Evolutionary conservation across 371 early-diverging fungal species (phyloP), one percentile per base, ranked within the genome.

Genomic region (Chytridiales sp.): DNA sequence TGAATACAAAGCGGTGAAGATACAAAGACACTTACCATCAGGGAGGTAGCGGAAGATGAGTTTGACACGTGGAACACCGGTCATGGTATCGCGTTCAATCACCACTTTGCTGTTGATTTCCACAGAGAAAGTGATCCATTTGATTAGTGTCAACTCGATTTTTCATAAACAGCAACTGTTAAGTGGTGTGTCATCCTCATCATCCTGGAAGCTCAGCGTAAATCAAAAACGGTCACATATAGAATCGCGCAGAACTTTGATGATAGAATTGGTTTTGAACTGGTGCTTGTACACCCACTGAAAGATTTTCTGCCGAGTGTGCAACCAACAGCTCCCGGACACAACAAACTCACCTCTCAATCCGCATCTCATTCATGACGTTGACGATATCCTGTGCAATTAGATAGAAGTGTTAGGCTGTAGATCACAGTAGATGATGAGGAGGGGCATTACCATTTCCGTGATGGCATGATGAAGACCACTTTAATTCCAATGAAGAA

Each of bases 381-480:
- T 59, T 63, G 9, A 73, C 69, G 22, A 73, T 61, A 39, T 73
- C 73, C 61, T 56, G 24, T 30, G 1, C 26, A 30, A 40, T 27
- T 5, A 42, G 43, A 44, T 9, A 40, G 27, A 46, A 47, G 15
- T 8, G 4, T 8, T 1, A 21, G 3, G 6, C 47, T 22, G 19
- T 21, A 27, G 5, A 4, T 21, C 2, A 47, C 8, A 32, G 41
- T 8, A 52, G 2, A 41, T 26, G 17, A 41, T 3, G 30, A 22
- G 19, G 26, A 17, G 11, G 24, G 26, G 3, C 36, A 13, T 51
- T 34, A 67, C 67, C 57, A 69, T 51, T 49, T 73, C 73, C 21
- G 73, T 61, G 42, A 73, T 73, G 50, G 56, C 58, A 6, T 67
- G 67, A 15, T 61, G 64, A 30, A 73, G 57, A 29, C 73, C 73